A percentile compares a stretch with the other conserved stretches of the same genome.
Conservation (phyloP, 306 rosid species). For the Gleditsia sinensis region DNA sequence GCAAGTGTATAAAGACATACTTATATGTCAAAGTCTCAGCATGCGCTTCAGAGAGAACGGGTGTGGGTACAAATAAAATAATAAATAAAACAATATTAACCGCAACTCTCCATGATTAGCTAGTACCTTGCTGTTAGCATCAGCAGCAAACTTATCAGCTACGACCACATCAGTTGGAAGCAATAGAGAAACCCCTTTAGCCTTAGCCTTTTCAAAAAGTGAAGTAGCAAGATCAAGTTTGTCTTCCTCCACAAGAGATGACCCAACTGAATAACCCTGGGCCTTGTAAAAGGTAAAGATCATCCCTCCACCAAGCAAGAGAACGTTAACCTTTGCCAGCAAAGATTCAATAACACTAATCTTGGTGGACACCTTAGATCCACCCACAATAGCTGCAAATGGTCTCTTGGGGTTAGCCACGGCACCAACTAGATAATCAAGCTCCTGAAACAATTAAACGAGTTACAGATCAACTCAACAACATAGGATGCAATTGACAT, state of each 20-base stretch:
- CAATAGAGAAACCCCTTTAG: slow-evolving; percentile 65
- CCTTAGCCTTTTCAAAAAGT: slow-evolving; percentile 69
- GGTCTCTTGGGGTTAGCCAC: slow-evolving; percentile 77
- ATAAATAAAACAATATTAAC: not conserved
- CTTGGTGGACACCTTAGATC: slow-evolving; percentile 75
- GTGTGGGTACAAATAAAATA: too few relatives aligned
- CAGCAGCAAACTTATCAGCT: slow-evolving; percentile 73
- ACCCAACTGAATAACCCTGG: slow-evolving; percentile 65
- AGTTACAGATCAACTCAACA: not conserved
- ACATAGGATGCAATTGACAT: not conserved
- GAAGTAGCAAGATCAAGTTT: slow-evolving; percentile 62
- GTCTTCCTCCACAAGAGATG: slow-evolving; percentile 78
- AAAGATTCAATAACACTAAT: slow-evolving; percentile 75
- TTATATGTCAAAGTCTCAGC: not conserved
- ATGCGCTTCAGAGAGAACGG: not conserved
- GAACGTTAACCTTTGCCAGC: slow-evolving; percentile 63
- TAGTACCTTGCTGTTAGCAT: slow-evolving; percentile 68
- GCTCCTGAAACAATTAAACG: slow-evolving; percentile 54
- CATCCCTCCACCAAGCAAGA: slow-evolving; percentile 77
- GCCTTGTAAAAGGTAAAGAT: slow-evolving; percentile 81
- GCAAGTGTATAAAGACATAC: not conserved
- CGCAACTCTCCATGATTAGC: not conserved
- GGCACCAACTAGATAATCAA: slow-evolving; percentile 76
- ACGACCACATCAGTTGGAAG: slow-evolving; percentile 71
- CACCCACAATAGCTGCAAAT: slow-evolving; percentile 78